A percentile compares a stretch with the other conserved stretches of the same genome.
These are phyloP conservation scores for Aspergillus heteromorphus DNA, from an alignment of 495 filamentous ascomycete species.

Conservation along the genomic window DNA sequence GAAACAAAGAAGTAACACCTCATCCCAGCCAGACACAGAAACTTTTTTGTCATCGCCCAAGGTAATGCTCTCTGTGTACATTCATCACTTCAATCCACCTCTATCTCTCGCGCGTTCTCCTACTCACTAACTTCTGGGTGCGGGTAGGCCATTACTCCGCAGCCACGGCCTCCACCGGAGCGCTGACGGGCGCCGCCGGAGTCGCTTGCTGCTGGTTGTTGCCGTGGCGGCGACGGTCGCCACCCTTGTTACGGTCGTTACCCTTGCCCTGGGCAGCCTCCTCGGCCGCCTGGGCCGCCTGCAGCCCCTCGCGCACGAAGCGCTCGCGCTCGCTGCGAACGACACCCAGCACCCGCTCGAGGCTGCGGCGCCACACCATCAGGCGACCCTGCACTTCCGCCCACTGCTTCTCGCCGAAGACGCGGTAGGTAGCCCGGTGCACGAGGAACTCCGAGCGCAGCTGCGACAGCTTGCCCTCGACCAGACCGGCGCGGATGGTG, in stretches of 20 bases:
- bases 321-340: slow-evolving; percentile 73
- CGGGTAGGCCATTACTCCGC: slow-evolving; percentile 1
- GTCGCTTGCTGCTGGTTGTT: slow-evolving; percentile 12
- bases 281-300: slow-evolving; percentile 28
- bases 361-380: slow-evolving; percentile 79
- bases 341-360: slow-evolving; percentile 68
- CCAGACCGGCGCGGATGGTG: slow-evolving; percentile 86
- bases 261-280: slow-evolving; percentile 22
- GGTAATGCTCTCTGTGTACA: background rate
- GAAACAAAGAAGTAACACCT: background rate
- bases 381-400: slow-evolving; percentile 81
- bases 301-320: slow-evolving; percentile 41
- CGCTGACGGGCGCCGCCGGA: background rate
- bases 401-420: slow-evolving; percentile 98
- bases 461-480: slow-evolving; percentile 92
- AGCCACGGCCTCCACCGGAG: background rate
- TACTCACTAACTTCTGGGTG: too few species aligned
- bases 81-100: too few species aligned
- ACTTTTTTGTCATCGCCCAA: background rate
- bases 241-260: slow-evolving; percentile 27
- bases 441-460: slow-evolving; percentile 87
- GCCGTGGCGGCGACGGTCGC: slow-evolving; percentile 29
- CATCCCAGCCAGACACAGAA: background rate
- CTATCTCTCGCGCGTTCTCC: too few species aligned
- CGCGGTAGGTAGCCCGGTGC: slow-evolving; percentile 88